Conservation (phyloP, 148 eudicot genomes). For the Diospyros lotus region DNA sequence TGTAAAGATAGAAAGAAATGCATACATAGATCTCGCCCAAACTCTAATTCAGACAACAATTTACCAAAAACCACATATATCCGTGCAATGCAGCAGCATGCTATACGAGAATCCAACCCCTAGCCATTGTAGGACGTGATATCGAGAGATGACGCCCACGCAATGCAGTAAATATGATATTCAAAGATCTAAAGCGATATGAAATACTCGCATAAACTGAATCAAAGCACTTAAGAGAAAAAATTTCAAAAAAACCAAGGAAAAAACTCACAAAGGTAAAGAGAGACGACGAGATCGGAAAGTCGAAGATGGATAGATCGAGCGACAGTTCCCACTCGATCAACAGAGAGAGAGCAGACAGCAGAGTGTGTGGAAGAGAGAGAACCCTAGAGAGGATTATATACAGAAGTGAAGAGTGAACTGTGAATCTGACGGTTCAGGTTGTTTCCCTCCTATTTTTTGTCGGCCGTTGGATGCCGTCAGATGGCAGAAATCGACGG, state of each 20-base stretch:
- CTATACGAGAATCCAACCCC: background rate
- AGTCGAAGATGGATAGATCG: background rate
- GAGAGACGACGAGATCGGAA: background rate
- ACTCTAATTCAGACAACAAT: background rate
- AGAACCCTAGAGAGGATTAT: constrained; percentile 12
- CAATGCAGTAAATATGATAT: background rate
- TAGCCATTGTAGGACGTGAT: too few species aligned
- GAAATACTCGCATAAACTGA: too few species aligned
- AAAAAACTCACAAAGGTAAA: too few species aligned
- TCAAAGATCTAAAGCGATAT: background rate
- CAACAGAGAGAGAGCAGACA: constrained; percentile 11
- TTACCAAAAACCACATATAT: background rate
- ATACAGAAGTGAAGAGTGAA: constrained; percentile 3
- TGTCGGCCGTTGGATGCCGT: constrained; percentile 11
- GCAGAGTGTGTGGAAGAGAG: constrained; percentile 1
- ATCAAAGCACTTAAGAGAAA: too few species aligned
- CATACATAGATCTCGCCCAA: background rate
- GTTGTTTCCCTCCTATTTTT: constrained; percentile 40
- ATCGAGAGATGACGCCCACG: background rate
- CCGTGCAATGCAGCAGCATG: background rate
- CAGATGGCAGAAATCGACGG: constrained; percentile 22
- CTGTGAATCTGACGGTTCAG: constrained; percentile 26
- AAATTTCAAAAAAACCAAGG: too few species aligned
- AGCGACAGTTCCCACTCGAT: constrained; percentile 5
- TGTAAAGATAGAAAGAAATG: background rate